Conservation (phyloP, 2,329 filamentous ascomycete genomes). For the Hortaea sp. region DNA sequence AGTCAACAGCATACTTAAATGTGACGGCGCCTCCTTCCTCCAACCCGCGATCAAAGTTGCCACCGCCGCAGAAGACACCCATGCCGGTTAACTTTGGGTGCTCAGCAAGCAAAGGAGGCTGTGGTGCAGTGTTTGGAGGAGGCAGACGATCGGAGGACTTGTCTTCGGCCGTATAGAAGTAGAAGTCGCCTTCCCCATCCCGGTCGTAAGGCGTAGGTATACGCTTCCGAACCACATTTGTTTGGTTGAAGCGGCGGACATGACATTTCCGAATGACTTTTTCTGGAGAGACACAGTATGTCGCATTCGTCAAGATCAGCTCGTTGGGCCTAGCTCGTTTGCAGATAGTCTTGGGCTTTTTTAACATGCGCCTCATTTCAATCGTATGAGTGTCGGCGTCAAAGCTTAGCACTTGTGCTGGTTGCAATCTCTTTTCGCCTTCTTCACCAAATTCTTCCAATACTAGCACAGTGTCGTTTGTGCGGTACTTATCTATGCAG, state of each 20-base stretch:
- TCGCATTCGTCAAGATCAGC: constrained; percentile 45
- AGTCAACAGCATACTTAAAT: constrained; percentile 61
- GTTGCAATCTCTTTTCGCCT: constrained; percentile 39
- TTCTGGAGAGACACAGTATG: constrained; percentile 27
- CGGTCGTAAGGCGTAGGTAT: constrained; percentile 57
- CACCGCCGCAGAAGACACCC: constrained; percentile 69
- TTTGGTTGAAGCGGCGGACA: constrained; percentile 42
- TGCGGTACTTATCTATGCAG: constrained; percentile 24
- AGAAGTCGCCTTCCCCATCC: constrained; percentile 56
- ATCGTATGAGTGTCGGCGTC: constrained; percentile 25
- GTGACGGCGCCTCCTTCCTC: constrained; percentile 59
- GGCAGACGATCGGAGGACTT: neutral
- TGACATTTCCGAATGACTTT: constrained; percentile 48
- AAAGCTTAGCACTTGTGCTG: constrained; percentile 47
- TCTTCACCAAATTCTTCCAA: constrained; percentile 7
- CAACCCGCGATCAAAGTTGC: constrained; percentile 65
- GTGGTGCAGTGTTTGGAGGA: constrained; percentile 45
- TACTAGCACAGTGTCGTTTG: constrained; percentile 54
- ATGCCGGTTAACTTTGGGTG: constrained; percentile 36
- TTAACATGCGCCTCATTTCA: constrained; percentile 7
- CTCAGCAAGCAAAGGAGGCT: constrained; percentile 27
- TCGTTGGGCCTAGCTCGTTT: constrained; percentile 41
- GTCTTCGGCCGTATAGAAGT: constrained; percentile 30
- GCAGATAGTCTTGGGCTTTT: neutral
- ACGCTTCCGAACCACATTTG: constrained; percentile 2